phyloP scores from a whole-genome alignment of 225 moss, liverwort and hornwort genomes.

The Asterella californica region DNA sequence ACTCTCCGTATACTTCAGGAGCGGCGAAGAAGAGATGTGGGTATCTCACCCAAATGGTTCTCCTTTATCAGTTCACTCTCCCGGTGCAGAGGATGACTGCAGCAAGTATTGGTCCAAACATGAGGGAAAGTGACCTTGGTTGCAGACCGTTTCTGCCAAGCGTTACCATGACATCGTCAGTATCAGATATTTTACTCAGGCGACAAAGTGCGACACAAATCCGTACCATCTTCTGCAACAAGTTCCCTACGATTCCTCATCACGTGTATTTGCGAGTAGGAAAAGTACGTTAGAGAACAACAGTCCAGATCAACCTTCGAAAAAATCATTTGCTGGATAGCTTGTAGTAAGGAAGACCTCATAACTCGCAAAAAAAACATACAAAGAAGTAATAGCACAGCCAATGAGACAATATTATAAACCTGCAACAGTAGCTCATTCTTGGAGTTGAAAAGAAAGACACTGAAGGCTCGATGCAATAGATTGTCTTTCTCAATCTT shows the following conservation, averaged over 20 bases:
- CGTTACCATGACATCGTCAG: neutral
- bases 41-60: constrained; percentile 57
- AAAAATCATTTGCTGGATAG: neutral
- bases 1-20: neutral
- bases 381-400: neutral
- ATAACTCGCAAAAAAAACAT: neutral
- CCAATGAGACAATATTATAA: neutral
- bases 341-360: neutral
- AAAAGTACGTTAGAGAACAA: neutral
- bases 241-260: neutral
- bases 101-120: constrained; percentile 98
- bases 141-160: constrained; percentile 84
- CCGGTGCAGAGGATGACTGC: constrained; percentile 90
- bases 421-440: constrained; percentile 95
- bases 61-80: constrained; percentile 89
- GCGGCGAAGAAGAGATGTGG: neutral
- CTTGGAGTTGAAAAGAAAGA: constrained; percentile 95
- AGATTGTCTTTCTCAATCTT: constrained; percentile 94
- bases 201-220: neutral
- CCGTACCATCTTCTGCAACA: neutral
- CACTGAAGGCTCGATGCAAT: constrained; percentile 94
- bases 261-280: no score
- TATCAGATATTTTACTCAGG: neutral
- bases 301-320: neutral
- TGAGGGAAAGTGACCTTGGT: constrained; percentile 96